Evolutionary conservation across 441 rosid species (phyloP), one percentile per base, ranked within the genome.

Genomic region (Aquilaria agallochum): DNA sequence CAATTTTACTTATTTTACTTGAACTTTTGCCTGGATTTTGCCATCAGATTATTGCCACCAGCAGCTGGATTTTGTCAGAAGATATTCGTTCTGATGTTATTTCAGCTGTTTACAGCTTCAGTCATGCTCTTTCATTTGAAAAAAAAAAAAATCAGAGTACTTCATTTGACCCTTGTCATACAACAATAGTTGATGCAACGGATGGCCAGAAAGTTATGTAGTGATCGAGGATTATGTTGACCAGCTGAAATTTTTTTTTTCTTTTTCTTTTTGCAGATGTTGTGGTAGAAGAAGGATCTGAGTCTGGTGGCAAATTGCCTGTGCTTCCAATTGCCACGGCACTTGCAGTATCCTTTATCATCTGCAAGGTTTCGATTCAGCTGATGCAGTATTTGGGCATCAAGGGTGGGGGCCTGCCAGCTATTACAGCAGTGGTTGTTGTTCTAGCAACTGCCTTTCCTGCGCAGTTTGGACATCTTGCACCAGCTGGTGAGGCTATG

Each of bases 401-500:
- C 55, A 72, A 77, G 20, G 97, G 97, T 59, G 97, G 96, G 50
- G 82, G 72, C 74, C 74, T 93, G 55, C 97, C 95, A 53, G 87
- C 87, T 15, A 72, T 86, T 58, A 88, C 98, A 30, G 95, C 87
- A 0, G 77, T 90, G 56, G 87, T 90, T 30, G 94, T 90, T 62
- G 56, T 83, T 61, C 67, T 86, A 53, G 92, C 92, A 56, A 84
- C 90, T 14, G 56, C 69, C 5, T 83, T 88, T 69, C 98, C 97
- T 3, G 31, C 73, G 20, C 88, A 79, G 53, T 93, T 88, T 64
- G 75, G 76, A 65, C 72, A 72, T 48, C 89, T 93, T 60, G 96
- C 97, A 68, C 92, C 96, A 58, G 69, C 92, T 15, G 93, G 95
- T 33, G 97, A 93, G 74, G 95, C 95, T 58, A 76, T 92, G 84